These are phyloP conservation scores for Aspergillus costaricaensis DNA, from an alignment of 2,329 filamentous ascomycete species.

Conservation along the genomic window DNA sequence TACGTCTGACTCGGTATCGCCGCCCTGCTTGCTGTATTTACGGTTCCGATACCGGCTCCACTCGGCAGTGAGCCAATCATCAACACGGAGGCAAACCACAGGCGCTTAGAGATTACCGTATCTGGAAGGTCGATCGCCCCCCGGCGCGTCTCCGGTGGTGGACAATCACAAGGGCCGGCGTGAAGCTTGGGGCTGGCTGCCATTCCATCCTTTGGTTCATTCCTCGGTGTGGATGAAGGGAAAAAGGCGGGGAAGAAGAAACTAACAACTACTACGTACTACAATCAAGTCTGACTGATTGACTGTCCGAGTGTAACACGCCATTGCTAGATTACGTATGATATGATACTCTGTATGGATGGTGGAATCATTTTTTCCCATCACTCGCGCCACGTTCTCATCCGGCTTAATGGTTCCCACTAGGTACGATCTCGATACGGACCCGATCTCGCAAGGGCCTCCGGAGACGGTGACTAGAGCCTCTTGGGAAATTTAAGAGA, in stretches of 20 bases:
- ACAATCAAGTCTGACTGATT: not conserved
- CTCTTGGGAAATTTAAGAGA: not conserved
- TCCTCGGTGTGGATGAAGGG: not conserved
- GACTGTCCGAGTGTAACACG: no score
- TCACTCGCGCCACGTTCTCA: constrained; percentile 7
- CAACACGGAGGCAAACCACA: not conserved
- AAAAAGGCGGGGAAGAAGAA: not conserved
- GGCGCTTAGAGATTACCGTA: not conserved
- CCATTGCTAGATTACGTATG: no score
- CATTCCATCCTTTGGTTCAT: not conserved
- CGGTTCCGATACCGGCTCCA: not conserved
- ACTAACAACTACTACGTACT: not conserved
- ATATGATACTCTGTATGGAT: not conserved
- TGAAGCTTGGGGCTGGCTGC: not conserved
- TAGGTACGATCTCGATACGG: constrained; percentile 6
- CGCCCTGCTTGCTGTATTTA: not conserved
- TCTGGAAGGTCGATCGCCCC: constrained; percentile 2
- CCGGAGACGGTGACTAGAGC: constrained; percentile 2
- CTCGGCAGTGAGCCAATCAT: not conserved
- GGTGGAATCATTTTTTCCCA: not conserved
- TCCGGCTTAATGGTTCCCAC: constrained; percentile 2
- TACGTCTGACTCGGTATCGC: not conserved
- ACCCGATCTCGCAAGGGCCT: constrained; percentile 7
- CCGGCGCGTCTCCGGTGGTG: constrained; percentile 6
- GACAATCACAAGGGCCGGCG: not conserved